phyloP scores from a whole-genome alignment of 192 early-diverging fungal species.

The Podila epicladia region DNA sequence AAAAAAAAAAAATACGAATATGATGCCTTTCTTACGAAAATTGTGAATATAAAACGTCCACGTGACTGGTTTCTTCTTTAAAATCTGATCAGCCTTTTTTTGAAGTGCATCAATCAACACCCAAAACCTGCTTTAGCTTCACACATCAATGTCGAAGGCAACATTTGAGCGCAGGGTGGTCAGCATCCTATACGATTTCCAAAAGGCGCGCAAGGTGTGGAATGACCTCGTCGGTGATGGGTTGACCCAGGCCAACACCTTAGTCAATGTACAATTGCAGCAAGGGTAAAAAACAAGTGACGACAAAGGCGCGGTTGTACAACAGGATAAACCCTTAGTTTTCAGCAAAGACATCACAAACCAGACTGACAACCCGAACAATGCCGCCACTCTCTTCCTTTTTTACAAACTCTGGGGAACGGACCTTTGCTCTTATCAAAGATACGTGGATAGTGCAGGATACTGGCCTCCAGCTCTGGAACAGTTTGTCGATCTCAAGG shows the following conservation, averaged over 20 bases:
- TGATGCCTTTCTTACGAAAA: not conserved
- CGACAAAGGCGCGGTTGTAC: not conserved
- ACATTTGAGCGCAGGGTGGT: slow-evolving; percentile 44
- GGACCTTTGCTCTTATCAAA: not conserved
- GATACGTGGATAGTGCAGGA: slow-evolving; percentile 41
- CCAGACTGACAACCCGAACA: not conserved
- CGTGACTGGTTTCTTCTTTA: too few species aligned
- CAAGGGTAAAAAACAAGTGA: slow-evolving; percentile 37
- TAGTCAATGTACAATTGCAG: slow-evolving; percentile 67
- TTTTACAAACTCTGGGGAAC: not conserved
- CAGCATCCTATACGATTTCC: slow-evolving; percentile 47
- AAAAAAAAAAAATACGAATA: not conserved
- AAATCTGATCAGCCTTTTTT: too few species aligned
- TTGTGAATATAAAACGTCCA: too few species aligned
- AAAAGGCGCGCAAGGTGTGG: slow-evolving; percentile 49
- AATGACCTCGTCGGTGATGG: slow-evolving; percentile 74
- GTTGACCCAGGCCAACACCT: slow-evolving; percentile 74
- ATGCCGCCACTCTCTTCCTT: not conserved
- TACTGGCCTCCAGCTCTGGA: slow-evolving; percentile 46
- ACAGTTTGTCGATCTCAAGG: slow-evolving; percentile 48
- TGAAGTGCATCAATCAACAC: too few species aligned
- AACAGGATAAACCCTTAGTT: not conserved
- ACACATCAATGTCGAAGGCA: slow-evolving; percentile 36
- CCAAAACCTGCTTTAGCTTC: not conserved
- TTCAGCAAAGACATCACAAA: not conserved